phyloP scores from a whole-genome alignment of 2,329 filamentous ascomycete genomes.

The Botrytis porri region DNA sequence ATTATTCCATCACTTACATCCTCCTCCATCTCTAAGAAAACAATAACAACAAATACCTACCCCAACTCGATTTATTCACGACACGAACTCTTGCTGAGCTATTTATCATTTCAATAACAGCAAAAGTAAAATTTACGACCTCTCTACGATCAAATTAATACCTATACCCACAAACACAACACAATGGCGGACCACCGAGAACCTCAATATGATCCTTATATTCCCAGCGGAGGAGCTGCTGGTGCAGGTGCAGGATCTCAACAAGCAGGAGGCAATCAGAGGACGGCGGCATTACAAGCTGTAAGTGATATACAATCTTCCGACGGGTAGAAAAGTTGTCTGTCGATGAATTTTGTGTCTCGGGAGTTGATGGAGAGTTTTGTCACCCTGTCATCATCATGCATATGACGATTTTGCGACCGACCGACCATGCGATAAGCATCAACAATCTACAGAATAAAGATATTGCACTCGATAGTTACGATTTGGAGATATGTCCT shows the following conservation, averaged over 20 bases:
- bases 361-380: conserved; percentile 26
- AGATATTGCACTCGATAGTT: not conserved
- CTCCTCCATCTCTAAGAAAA: conserved; percentile 2
- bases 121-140: not conserved
- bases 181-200: conserved; percentile 35
- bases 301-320: conserved; percentile 53
- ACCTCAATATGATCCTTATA: conserved; percentile 38
- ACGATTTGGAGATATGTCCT: not conserved
- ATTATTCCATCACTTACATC: not conserved
- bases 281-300: conserved; percentile 75
- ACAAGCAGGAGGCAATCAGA: conserved; percentile 48
- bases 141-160: conserved; percentile 2
- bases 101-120: not conserved
- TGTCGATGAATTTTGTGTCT: conserved; percentile 17
- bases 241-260: conserved; percentile 44
- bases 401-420: conserved; percentile 17
- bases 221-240: conserved; percentile 32
- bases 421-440: not conserved
- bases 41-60: not conserved
- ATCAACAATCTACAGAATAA: not conserved
- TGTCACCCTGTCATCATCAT: conserved; percentile 16
- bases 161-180: conserved; percentile 16
- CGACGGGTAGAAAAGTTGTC: conserved; percentile 16
- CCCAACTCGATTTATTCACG: not conserved
- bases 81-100: not conserved